Conservation (phyloP, 768 basidiomycete species). For the Candolleomyces eurysporus region DNA sequence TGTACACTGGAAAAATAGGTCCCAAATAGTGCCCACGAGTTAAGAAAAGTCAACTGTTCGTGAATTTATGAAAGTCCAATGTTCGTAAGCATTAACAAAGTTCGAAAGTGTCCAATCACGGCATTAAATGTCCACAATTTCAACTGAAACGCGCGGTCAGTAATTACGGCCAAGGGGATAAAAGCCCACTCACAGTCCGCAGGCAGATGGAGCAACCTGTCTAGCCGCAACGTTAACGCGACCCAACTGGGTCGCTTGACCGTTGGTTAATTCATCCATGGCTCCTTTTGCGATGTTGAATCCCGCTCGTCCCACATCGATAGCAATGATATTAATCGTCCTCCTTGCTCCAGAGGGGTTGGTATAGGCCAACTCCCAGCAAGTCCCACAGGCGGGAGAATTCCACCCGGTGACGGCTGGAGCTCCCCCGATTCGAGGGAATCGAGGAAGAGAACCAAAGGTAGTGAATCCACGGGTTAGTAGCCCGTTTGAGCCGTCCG, state of each 20-base stretch:
- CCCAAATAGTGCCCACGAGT: neutral
- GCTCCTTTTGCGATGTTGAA: slow-evolving; percentile 52
- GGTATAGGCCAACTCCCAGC: slow-evolving; percentile 57
- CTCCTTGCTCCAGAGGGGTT: slow-evolving; percentile 23
- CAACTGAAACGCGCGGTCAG: neutral
- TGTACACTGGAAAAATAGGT: neutral
- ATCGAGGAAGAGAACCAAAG: slow-evolving; percentile 51
- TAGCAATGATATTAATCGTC: slow-evolving; percentile 47
- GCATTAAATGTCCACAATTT: neutral
- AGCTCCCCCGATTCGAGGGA: slow-evolving; percentile 60
- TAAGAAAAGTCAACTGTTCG: neutral
- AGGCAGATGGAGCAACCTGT: slow-evolving; percentile 7
- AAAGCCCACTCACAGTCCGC: slow-evolving; percentile 3
- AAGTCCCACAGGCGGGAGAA: slow-evolving; percentile 54
- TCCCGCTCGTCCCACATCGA: slow-evolving; percentile 47
- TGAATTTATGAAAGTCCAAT: neutral
- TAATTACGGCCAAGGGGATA: neutral
- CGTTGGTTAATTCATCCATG: slow-evolving; percentile 52
- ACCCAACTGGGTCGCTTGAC: slow-evolving; percentile 6
- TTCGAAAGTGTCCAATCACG: neutral
- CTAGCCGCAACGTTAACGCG: slow-evolving; percentile 2
- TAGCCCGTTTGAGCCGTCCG: slow-evolving; percentile 51
- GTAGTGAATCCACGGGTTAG: slow-evolving; percentile 43
- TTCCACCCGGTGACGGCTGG: slow-evolving; percentile 49
- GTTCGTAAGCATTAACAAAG: neutral